A percentile compares a stretch with the other conserved stretches of the same genome.
Conservation (phyloP, 352 stramenopile species). For the Globisporangium paroecandrum region DNA sequence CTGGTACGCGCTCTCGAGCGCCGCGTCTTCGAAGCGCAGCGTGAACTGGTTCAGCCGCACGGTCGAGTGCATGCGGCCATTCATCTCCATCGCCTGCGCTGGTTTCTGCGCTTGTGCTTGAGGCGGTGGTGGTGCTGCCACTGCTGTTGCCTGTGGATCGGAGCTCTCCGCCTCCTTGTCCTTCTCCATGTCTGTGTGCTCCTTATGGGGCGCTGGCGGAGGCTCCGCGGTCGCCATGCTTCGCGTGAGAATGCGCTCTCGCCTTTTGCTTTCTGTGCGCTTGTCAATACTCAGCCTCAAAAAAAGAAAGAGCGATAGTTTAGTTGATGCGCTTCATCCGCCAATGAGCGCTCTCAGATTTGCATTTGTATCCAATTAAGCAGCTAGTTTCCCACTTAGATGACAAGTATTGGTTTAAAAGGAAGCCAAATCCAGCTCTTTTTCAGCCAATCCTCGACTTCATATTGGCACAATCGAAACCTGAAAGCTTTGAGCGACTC, state of each 20-base stretch:
- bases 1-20: constrained; percentile 62
- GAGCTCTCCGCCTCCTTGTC: not conserved
- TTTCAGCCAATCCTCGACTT: not conserved
- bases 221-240: constrained; percentile 1
- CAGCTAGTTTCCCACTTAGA: not conserved
- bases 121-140: not conserved
- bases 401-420: not conserved
- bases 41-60: constrained; percentile 80
- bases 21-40: constrained; percentile 71
- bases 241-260: not conserved
- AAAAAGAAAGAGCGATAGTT: not conserved
- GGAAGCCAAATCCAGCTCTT: not conserved
- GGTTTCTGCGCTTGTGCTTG: not conserved
- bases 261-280: not conserved
- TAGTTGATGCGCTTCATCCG: not conserved
- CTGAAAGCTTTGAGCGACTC: not conserved
- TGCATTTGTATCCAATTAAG: not conserved
- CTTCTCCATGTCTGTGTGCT: not conserved
- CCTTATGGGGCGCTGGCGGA: not conserved
- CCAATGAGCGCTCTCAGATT: not conserved
- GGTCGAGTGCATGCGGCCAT: constrained; percentile 55
- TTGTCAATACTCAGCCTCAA: constrained; percentile 6
- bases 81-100: constrained; percentile 8
- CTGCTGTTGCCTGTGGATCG: constrained; percentile 4
- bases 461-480: not conserved